A percentile compares a stretch with the other conserved stretches of the same genome.
These are phyloP conservation scores for Monotropa hypopitys DNA, from an alignment of 179 eudicot genomes.

Conservation along the genomic window DNA sequence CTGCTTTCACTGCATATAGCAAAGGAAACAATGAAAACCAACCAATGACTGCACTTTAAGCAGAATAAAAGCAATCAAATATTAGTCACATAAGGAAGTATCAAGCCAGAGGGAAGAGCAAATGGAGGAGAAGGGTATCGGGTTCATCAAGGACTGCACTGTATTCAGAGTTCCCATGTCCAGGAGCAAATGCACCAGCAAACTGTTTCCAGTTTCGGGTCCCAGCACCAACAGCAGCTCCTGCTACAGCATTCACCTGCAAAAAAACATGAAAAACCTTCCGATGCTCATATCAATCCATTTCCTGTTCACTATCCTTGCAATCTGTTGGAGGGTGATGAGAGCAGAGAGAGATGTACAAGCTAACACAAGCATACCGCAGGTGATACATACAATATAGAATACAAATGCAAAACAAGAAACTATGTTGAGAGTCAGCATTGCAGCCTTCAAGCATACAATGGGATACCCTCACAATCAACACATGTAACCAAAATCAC, in stretches of 20 bases:
- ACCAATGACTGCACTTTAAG: neutral
- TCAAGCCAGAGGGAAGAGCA: neutral
- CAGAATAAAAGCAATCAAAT: neutral
- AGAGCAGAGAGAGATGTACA: neutral
- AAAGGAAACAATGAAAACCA: neutral
- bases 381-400: neutral
- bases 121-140: too few relatives aligned
- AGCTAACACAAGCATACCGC: neutral
- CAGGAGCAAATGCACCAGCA: too few relatives aligned
- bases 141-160: too few relatives aligned
- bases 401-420: neutral
- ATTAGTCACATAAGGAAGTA: neutral
- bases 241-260: slow-evolving; percentile 70
- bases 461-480: neutral
- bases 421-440: neutral
- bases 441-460: neutral
- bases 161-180: too few relatives aligned
- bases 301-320: neutral
- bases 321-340: neutral
- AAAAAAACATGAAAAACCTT: slow-evolving; percentile 10
- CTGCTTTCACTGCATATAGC: slow-evolving; percentile 31
- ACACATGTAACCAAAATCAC: neutral
- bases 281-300: neutral
- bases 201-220: slow-evolving; percentile 68
- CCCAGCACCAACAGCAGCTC: slow-evolving; percentile 60